Evolutionary conservation across 495 filamentous ascomycete species (phyloP), one percentile per base, ranked within the genome.

Genomic region (Durotheca rogersii): DNA sequence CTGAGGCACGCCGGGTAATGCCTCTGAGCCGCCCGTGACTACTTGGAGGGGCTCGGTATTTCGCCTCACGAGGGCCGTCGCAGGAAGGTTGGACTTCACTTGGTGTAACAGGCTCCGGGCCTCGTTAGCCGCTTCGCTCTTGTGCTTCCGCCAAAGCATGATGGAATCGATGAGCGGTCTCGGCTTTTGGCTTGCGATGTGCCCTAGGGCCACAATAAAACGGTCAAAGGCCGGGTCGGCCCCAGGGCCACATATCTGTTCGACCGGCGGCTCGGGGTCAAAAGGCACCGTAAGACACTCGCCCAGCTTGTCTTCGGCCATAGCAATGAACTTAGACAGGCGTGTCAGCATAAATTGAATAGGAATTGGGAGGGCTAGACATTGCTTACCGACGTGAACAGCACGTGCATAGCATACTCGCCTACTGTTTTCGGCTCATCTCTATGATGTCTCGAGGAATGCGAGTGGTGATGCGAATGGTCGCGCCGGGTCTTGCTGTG

Each of bases 111-210:
- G 79, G 17, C 36, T 56, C 2, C 78, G 70, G 12, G 76, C 78
- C 41, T 80, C 77, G 43, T 78, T 81, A 19, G 90, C 88, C 7
- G 88, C 83, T 69, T 96, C 93, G 56, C 90, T 92, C 70, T 95
- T 96, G 31, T 80, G 84, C 67, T 96, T 96, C 31, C 94, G 81
- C 93, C 93, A 98, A 15, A 90, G 81, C 89, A 98, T 97, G 53
- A 97, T 86, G 7, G 89, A 89, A 68, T 97, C 92, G 56, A 98
- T 95, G 43, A 98, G 68, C n/a, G 89, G 87, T 59, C 91, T 96
- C 3, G 93, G 94, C 58, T 96, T 95, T 59, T 87, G 85, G 23
- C 89, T 86, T 42, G 90, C 89, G 61, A 99, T 95, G 67, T 92
- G 89, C 17, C 93, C 93, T 36, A 97, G 74, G 12, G 94, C 92